Base-by-base conservation (phyloP, 169 alveolate species). In the Plasmodium gonderi region DNA sequence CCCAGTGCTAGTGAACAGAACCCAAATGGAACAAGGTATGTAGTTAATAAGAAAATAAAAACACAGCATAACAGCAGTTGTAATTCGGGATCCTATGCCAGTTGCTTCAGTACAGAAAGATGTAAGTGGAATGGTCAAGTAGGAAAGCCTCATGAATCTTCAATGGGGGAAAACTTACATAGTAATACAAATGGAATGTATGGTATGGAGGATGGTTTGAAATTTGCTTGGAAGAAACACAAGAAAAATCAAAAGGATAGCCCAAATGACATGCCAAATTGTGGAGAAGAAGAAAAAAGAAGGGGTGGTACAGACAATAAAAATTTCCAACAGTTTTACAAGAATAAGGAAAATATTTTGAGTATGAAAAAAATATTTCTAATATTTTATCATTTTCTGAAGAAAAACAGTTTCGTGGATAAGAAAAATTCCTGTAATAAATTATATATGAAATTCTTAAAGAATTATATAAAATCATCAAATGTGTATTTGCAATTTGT, bases 401-500 rank as follows among this genome's bases (percentile, higher is more conserved):
- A 74, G 45, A 83, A 42, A 1, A 69, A 51, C 64, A 17, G 64
- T 31, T 83, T 49, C 64, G 42, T 83, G 0, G 92, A 83, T 76
- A 64, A 36, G 20, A 72, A 74, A 31, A 83, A 72, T 26, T 26
- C 79, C 0, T 83, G 92, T 38, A 83, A 38, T 40, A 83, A 49
- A 9, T 47, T 83, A 17, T 83, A 83, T 76, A 49, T 38, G 31
- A 47, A 40, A 60, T 83, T 69, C 64, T 60, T 83, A 72, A 83
- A 83, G 40, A 83, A 83, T 9, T 83, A 83, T 42, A 31, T 83
- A 31, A 83, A 83, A 36, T 83, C 92, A 12, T 79, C 92, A 23
- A 83, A 83, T 42, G 64, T 83, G n/a, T 83, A 83, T 36, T 60
- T 83, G 17, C 92, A 83, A 51, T 83, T 83, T 60, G 76, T 83